A percentile compares a stretch with the other conserved stretches of the same genome.
Conservation (phyloP, 2,329 filamentous ascomycete genomes). For the Fusarium sp. region DNA sequence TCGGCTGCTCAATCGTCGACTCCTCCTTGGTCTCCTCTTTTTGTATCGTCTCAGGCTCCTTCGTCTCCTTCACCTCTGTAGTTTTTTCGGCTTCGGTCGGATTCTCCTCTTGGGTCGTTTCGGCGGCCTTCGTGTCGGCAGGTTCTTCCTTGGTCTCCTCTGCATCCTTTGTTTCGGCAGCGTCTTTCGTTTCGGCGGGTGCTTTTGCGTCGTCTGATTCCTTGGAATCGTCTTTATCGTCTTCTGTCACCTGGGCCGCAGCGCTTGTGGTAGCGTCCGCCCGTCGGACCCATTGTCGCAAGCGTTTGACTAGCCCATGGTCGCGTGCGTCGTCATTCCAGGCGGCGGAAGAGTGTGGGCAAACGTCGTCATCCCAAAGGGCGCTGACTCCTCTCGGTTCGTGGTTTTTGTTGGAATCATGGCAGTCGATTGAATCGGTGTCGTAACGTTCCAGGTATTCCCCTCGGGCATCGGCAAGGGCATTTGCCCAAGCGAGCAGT, state of each 20-base stretch:
- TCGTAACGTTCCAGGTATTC: background rate
- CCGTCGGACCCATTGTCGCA: background rate
- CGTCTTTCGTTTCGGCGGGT: background rate
- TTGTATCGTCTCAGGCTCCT: background rate
- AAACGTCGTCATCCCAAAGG: background rate
- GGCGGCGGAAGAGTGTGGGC: background rate
- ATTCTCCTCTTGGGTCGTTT: background rate
- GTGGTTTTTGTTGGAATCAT: background rate
- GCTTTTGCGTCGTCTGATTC: background rate
- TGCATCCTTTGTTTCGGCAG: background rate
- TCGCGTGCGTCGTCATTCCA: background rate
- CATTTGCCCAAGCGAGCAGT: background rate
- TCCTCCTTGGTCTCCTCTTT: background rate
- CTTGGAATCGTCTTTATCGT: background rate
- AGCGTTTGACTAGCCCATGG: background rate
- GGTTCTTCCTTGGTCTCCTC: background rate
- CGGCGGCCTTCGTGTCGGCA: background rate
- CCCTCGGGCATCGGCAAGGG: background rate
- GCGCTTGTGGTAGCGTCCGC: background rate
- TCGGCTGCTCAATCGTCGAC: background rate
- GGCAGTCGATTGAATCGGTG: background rate
- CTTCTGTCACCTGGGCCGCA: background rate
- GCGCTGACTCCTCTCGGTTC: background rate
- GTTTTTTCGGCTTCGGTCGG: background rate
- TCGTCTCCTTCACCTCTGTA: background rate